Evolutionary conservation across 2,329 filamentous ascomycete genomes (phyloP), one percentile per base, ranked within the genome.

Genomic region (Hymenoscyphus fructigenus): DNA sequence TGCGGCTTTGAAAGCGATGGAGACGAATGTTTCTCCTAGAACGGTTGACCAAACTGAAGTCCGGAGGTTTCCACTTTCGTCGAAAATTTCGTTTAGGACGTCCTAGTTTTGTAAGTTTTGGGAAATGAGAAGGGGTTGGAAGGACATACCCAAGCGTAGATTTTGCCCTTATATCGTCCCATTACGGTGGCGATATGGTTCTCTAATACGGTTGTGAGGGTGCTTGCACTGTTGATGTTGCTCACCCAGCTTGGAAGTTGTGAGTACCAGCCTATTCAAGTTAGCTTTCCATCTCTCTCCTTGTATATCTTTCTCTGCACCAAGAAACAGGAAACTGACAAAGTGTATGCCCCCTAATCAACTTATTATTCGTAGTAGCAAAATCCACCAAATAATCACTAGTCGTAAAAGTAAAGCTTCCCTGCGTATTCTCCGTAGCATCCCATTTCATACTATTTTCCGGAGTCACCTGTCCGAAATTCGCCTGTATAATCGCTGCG

Each of bases 371-470:
- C 59, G 74, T 69, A 1, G 73, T 73, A 9, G 86, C 87, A 76
- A 80, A 89, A 75, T 85, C 76, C 65, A 89, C 85, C 9, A 88
- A 80, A 72, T 82, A 81, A 75, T 90, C 88, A 14, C 85, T 82
- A n/a, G 76, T 77, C 17, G 70, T 74, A 70, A 87, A 88, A 68
- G 78, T 85, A 81, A 87, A 91, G 1, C 69, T 72, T 65, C 81
- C 82, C 66, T 79, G 78, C 32, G 74, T 73, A n/a, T 71, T 67
- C 75, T 89, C 79, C 9, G 80, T 80, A 44, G 82, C 78, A 69
- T 89, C 85, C 88, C 87, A 91, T 77, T 91, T 90, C 84, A 89
- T 88, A 73, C 81, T 85, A 80, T 91, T 90, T 79, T 91, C 88
- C 1, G 84, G 83, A 0, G 88, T 90, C 38, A 91, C 79, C 74